Evolutionary conservation across 148 eudicot species (phyloP).

Genomic region (Chenopodium quinoa): DNA sequence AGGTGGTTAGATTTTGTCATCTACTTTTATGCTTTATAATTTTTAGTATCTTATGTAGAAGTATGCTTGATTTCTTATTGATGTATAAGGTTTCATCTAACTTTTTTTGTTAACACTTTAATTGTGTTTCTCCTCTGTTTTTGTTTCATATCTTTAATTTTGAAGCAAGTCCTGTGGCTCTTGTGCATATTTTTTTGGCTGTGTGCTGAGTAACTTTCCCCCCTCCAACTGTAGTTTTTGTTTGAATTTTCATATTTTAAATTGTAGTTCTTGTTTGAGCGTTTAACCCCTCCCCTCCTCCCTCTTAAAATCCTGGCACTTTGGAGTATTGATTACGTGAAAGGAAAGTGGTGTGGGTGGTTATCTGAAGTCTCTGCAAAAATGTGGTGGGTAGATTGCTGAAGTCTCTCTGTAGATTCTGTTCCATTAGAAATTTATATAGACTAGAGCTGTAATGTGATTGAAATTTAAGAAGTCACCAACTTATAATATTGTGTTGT

Average conservation of each 20-base stretch:
- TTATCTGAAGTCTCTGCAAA: background rate
- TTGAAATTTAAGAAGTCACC: background rate
- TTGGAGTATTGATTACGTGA: background rate
- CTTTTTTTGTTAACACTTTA: background rate
- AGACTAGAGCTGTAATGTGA: background rate
- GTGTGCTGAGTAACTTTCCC: no score
- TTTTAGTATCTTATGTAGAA: background rate
- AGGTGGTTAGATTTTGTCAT: slow-evolving; percentile 22
- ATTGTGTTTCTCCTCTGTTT: background rate
- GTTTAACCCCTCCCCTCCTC: background rate
- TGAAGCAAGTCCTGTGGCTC: no score
- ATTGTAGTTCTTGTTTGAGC: background rate
- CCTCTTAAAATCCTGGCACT: background rate
- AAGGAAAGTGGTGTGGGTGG: background rate
- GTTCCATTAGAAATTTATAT: background rate
- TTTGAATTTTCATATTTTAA: no score
- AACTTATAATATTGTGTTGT: no score
- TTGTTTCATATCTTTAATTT: background rate
- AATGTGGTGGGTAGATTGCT: background rate
- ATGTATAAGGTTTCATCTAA: background rate
- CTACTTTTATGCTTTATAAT: background rate
- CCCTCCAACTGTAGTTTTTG: no score
- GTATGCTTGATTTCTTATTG: background rate
- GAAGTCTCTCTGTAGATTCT: background rate
- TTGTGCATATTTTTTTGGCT: no score